phyloP scores from a whole-genome alignment of 768 basidiomycete species.

The Vararia minispora region DNA sequence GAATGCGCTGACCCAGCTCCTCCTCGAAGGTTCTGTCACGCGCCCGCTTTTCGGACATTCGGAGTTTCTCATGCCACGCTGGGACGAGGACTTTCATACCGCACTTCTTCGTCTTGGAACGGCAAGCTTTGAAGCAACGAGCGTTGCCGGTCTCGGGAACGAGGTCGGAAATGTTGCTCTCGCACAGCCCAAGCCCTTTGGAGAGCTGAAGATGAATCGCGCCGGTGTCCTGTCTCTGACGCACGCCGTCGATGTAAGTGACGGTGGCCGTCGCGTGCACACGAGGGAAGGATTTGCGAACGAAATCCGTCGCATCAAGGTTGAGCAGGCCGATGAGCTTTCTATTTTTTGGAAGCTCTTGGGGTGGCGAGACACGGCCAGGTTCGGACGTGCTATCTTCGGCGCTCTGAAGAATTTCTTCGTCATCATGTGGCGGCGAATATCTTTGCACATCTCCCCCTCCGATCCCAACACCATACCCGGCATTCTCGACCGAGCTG shows the following conservation, averaged over 20 bases:
- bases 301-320: conserved; percentile 36
- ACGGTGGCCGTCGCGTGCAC: conserved; percentile 15
- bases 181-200: conserved; percentile 14
- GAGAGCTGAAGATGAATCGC: conserved; percentile 29
- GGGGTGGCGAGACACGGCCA: conserved; percentile 6
- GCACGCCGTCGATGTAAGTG: conserved; percentile 18
- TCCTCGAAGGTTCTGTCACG: conserved; percentile 47
- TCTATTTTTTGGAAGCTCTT: conserved; percentile 21
- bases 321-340: conserved; percentile 23
- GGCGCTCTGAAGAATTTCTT: conserved; percentile 7
- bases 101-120: conserved; percentile 62
- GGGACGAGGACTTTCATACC: conserved; percentile 66
- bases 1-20: conserved; percentile 54
- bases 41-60: conserved; percentile 46
- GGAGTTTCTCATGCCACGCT: conserved; percentile 32
- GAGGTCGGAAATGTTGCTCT: conserved; percentile 48
- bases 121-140: conserved; percentile 66
- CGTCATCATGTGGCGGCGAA: neutral
- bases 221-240: conserved; percentile 30
- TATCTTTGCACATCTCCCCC: neutral
- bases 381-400: conserved; percentile 6
- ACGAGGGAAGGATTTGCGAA: conserved; percentile 32
- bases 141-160: conserved; percentile 59
- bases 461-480: neutral
- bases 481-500: neutral